Evolutionary conservation across 1,139 yeast genomes (phyloP).

Genomic region (Kodamaea ohmeri): DNA sequence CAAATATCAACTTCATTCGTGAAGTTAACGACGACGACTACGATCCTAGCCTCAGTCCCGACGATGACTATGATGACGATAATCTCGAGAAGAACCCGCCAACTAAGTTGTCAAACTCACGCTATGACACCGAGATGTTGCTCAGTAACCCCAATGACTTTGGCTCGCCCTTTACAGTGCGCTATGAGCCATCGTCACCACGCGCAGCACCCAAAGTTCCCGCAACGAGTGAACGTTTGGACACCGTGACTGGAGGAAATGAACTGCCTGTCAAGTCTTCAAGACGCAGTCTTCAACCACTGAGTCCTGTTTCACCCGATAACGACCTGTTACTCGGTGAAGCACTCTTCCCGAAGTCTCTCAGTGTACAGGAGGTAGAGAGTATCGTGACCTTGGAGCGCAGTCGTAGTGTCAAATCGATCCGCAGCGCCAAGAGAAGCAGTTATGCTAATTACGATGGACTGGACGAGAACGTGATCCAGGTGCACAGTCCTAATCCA

Average conservation of each 20-base stretch:
- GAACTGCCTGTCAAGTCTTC: too few relatives aligned
- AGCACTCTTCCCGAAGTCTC: slow-evolving; percentile 65
- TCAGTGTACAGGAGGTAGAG: slow-evolving; percentile 67
- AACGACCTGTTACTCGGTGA: slow-evolving; percentile 47
- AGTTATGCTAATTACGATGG: slow-evolving; percentile 50
- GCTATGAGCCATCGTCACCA: slow-evolving; percentile 16
- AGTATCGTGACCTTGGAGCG: slow-evolving; percentile 72
- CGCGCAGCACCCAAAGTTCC: too few relatives aligned
- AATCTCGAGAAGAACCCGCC: slow-evolving; percentile 31
- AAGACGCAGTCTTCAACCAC: too few relatives aligned
- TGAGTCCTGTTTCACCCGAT: slow-evolving; percentile 3
- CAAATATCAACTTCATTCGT: slow-evolving; percentile 32
- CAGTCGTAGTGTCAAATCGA: slow-evolving; percentile 53
- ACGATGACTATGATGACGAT: slow-evolving; percentile 22
- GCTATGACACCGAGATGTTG: slow-evolving; percentile 33
- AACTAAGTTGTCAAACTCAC: slow-evolving; percentile 20
- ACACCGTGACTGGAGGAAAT: too few relatives aligned
- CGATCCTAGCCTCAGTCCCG: slow-evolving; percentile 12
- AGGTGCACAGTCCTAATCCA: slow-evolving; percentile 18
- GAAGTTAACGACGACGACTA: slow-evolving; percentile 33
- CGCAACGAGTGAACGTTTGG: too few relatives aligned
- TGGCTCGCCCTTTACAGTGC: slow-evolving; percentile 37
- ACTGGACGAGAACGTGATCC: slow-evolving; percentile 42
- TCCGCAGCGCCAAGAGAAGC: slow-evolving; percentile 32
- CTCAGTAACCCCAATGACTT: slow-evolving; percentile 20